Conservation (phyloP, 768 basidiomycete genomes). For the Macrolepiota albuminosa region DNA sequence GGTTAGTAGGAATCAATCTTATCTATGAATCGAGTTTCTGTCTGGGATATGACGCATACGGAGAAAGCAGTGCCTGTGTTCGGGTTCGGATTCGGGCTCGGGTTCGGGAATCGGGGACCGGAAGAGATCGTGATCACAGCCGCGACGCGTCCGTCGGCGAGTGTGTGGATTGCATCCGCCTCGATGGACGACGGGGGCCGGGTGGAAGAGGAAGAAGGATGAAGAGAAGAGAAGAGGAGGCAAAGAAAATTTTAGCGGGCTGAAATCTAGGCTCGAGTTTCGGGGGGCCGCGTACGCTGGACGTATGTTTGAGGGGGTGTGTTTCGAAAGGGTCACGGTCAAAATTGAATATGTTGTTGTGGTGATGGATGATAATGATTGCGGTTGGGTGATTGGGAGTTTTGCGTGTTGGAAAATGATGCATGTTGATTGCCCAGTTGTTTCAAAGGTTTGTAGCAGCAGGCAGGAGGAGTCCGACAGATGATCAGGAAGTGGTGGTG, state of each 20-base stretch:
- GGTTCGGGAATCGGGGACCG: background rate
- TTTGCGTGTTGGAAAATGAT: background rate
- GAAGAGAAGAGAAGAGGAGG: background rate
- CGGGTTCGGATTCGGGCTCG: background rate
- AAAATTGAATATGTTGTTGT: background rate
- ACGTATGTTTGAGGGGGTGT: no score
- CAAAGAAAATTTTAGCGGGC: background rate
- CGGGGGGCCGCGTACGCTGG: no score
- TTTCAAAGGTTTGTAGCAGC: background rate
- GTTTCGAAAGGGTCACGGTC: background rate
- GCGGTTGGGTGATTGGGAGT: background rate
- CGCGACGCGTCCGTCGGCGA: background rate
- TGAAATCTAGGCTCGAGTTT: no score
- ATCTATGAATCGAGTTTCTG: background rate
- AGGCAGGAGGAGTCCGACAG: background rate
- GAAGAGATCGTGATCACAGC: background rate
- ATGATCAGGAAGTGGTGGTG: background rate
- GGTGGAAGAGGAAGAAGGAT: background rate
- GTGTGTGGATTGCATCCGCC: background rate
- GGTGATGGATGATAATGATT: background rate
- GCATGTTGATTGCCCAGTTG: background rate
- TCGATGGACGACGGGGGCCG: background rate
- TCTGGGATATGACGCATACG: background rate
- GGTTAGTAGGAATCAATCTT: background rate
- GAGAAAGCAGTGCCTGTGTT: background rate